Conservation (phyloP, 2,329 filamentous ascomycete genomes). For the Fusarium pseudonygamai region DNA sequence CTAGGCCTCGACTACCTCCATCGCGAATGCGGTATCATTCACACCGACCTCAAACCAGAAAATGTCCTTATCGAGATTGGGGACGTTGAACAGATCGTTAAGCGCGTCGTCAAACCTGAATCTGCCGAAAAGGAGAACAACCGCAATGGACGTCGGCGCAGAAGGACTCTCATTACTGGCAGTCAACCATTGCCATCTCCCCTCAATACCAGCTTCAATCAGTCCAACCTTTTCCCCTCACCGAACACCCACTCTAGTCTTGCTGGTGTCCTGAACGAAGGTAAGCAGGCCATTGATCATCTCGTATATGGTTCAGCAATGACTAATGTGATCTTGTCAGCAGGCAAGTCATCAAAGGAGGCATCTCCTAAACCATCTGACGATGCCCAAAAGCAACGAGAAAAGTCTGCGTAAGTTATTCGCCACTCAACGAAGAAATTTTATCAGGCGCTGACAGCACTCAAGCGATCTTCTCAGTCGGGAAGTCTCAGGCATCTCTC, state of each 20-base stretch:
- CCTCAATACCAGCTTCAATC: constrained; percentile 89
- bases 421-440: neutral
- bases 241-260: constrained; percentile 77
- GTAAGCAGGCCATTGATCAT: constrained; percentile 57
- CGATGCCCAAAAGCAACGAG: constrained; percentile 81
- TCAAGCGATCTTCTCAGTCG: constrained; percentile 85
- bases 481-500: constrained; percentile 93
- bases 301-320: neutral
- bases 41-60: constrained; percentile 96
- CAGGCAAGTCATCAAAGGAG: constrained; percentile 51
- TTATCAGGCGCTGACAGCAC: constrained; percentile 17
- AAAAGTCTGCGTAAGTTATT: constrained; percentile 86
- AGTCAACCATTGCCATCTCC: constrained; percentile 96
- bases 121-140: constrained; percentile 82
- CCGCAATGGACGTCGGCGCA: constrained; percentile 86
- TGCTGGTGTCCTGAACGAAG: constrained; percentile 84
- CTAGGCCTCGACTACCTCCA: constrained; percentile 96
- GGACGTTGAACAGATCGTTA: constrained; percentile 98
- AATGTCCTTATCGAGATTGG: constrained; percentile 99
- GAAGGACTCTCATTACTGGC: constrained; percentile 94
- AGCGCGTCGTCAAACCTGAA: constrained; percentile 91
- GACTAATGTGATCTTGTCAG: constrained; percentile 20
- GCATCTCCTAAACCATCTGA: constrained; percentile 62
- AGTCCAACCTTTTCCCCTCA: constrained; percentile 74
- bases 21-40: constrained; percentile 97